A percentile compares a stretch with the other conserved stretches of the same genome.
phyloP scores from a whole-genome alignment of 805 yeast species.

The Wickerhamomyces canadensis region DNA sequence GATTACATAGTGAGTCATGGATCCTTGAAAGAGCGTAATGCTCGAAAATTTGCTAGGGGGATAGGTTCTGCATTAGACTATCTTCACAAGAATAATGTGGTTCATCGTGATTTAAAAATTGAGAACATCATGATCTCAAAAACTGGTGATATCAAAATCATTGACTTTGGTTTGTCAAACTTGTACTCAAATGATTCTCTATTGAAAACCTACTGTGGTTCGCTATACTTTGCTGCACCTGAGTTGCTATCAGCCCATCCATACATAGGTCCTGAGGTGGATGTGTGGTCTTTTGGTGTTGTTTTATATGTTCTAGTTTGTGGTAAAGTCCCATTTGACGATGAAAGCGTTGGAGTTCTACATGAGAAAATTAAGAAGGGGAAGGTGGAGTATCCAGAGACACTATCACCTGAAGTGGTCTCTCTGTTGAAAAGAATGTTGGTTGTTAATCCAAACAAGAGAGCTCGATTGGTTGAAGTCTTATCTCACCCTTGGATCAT shows the following conservation, averaged over 20 bases:
- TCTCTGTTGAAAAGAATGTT: conserved; percentile 82
- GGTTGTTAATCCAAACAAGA: conserved; percentile 78
- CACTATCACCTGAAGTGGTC: conserved; percentile 73
- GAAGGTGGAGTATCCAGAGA: conserved; percentile 82
- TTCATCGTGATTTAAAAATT: conserved; percentile 93
- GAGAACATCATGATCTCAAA: conserved; percentile 94
- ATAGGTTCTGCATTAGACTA: conserved; percentile 91
- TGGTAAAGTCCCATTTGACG: conserved; percentile 98
- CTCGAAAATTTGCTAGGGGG: conserved; percentile 91
- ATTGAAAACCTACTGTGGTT: conserved; percentile 93
- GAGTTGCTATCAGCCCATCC: conserved; percentile 90
- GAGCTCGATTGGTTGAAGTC: conserved; percentile 78
- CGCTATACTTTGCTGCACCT: conserved; percentile 97
- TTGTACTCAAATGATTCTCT: conserved; percentile 65
- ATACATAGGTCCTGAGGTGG: conserved; percentile 95
- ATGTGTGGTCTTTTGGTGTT: conserved; percentile 97
- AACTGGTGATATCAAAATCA: conserved; percentile 89
- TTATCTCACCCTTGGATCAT: conserved; percentile 93
- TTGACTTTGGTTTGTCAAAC: conserved; percentile 94
- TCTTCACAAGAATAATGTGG: conserved; percentile 90
- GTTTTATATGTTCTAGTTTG: conserved; percentile 92
- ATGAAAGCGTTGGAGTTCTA: conserved; percentile 82
- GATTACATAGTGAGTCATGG: conserved; percentile 98
- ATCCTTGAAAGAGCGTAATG: conserved; percentile 86
- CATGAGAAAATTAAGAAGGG: conserved; percentile 95